Percentiles rank a stretch among this genome's conserved stretches.
Conservation (phyloP, 257 asterid species). For the Capsicum rhomboideum region DNA sequence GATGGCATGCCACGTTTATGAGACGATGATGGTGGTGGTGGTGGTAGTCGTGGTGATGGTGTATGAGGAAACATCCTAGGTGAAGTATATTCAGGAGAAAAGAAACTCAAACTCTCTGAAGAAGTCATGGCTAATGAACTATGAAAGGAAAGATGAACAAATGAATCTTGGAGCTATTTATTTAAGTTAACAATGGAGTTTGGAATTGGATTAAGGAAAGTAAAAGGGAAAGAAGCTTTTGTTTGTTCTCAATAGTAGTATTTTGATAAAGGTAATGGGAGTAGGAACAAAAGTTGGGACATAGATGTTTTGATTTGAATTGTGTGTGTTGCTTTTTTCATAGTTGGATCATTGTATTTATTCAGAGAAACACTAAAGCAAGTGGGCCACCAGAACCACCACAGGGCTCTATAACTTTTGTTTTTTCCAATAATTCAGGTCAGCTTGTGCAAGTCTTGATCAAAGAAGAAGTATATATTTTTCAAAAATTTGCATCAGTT, state of each 20-base stretch:
- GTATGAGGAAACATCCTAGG: conserved; percentile 33
- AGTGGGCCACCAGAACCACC: conserved; percentile 6
- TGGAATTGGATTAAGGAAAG: conserved; percentile 30
- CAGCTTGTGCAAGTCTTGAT: no score
- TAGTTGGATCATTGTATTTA: not conserved
- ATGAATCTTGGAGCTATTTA: conserved; percentile 21
- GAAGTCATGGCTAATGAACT: not conserved
- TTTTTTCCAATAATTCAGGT: no score
- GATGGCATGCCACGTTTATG: conserved; percentile 18
- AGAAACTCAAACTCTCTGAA: conserved; percentile 6
- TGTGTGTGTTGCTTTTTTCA: conserved; percentile 15
- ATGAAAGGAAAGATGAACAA: conserved; percentile 11
- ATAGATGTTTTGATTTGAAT: conserved; percentile 30
- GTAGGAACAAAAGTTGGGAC: conserved; percentile 26
- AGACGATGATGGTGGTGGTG: conserved; percentile 13
- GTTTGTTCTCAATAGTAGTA: conserved; percentile 9
- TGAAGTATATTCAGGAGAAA: conserved; percentile 3
- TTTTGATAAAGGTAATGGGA: conserved; percentile 23
- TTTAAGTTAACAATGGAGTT: conserved; percentile 3
- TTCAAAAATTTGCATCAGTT: no score
- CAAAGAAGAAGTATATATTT: no score
- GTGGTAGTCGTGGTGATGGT: conserved; percentile 24
- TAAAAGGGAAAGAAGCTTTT: conserved; percentile 37
- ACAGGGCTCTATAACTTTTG: conserved; percentile 6
- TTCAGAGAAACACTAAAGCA: conserved; percentile 12